Conservation (phyloP, 129 eudicot species). For the Pittosporum tobira region DNA sequence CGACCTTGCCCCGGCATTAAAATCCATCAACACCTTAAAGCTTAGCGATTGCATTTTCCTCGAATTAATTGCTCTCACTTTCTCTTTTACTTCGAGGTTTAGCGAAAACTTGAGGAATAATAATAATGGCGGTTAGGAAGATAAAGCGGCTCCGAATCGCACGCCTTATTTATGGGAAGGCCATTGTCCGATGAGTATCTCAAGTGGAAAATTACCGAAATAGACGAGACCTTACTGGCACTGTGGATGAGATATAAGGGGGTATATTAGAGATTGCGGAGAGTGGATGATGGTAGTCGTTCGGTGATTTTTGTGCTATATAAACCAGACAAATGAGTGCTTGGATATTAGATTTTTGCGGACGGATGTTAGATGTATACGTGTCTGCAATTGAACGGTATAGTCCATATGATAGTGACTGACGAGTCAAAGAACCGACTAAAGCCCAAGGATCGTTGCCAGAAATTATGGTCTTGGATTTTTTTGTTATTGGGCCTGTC, state of each 20-base stretch:
- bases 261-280: neutral
- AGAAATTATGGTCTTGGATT: no score
- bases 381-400: no score
- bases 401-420: no score
- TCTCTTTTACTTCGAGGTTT: neutral
- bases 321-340: no score
- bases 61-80: neutral
- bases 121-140: neutral
- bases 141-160: slow-evolving; percentile 9
- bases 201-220: neutral
- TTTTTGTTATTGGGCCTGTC: no score
- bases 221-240: neutral
- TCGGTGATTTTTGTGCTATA: neutral
- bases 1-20: slow-evolving; percentile 14
- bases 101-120: neutral
- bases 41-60: slow-evolving; percentile 52
- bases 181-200: neutral
- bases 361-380: no score
- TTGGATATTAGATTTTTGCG: no score
- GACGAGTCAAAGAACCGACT: no score
- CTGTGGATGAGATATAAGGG: slow-evolving; percentile 2
- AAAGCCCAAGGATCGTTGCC: no score
- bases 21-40: slow-evolving; percentile 36
- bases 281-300: slow-evolving; percentile 17
- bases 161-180: neutral